These are phyloP conservation scores for Avena atlantica DNA, from an alignment of 176 grass and related monocot species.

Conservation along the genomic window DNA sequence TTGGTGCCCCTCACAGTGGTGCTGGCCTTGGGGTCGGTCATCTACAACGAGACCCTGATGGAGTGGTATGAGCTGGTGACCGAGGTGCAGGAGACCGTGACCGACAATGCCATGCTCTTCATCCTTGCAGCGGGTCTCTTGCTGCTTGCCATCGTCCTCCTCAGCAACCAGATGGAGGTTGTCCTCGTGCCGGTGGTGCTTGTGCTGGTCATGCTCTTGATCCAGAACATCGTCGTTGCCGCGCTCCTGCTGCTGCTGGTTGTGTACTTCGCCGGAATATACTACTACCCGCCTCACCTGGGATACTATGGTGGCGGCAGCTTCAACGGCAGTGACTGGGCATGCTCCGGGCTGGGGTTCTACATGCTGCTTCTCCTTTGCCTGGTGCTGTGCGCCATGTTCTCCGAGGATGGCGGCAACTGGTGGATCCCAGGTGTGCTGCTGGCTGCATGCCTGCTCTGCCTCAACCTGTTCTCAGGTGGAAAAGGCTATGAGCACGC, in stretches of 20 bases:
- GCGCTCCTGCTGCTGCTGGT: constrained; percentile 52
- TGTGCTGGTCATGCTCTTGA: constrained; percentile 53
- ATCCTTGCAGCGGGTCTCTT: constrained; percentile 39
- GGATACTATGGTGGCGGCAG: neutral
- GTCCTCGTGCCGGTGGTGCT: constrained; percentile 61
- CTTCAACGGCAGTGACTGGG: constrained; percentile 19
- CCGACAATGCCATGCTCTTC: constrained; percentile 37
- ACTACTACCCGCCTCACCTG: constrained; percentile 50
- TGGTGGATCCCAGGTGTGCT: constrained; percentile 66
- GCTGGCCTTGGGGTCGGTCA: constrained; percentile 57
- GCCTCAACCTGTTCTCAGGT: constrained; percentile 63
- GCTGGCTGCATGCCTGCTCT: constrained; percentile 59
- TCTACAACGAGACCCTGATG: constrained; percentile 60
- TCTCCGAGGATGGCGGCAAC: constrained; percentile 55
- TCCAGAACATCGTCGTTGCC: constrained; percentile 56
- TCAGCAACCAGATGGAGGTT: constrained; percentile 54
- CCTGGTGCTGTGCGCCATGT: constrained; percentile 58
- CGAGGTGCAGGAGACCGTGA: constrained; percentile 48
- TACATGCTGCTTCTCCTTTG: constrained; percentile 73
- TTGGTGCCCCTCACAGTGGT: constrained; percentile 75
- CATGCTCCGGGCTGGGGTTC: constrained; percentile 50
- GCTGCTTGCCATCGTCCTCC: constrained; percentile 37
- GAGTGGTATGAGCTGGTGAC: constrained; percentile 52
- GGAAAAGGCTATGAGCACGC: constrained; percentile 43
- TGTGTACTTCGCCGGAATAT: constrained; percentile 56